Base-by-base conservation (phyloP, 1,139 yeast species). In the Trichomonascaceae sp. region DNA sequence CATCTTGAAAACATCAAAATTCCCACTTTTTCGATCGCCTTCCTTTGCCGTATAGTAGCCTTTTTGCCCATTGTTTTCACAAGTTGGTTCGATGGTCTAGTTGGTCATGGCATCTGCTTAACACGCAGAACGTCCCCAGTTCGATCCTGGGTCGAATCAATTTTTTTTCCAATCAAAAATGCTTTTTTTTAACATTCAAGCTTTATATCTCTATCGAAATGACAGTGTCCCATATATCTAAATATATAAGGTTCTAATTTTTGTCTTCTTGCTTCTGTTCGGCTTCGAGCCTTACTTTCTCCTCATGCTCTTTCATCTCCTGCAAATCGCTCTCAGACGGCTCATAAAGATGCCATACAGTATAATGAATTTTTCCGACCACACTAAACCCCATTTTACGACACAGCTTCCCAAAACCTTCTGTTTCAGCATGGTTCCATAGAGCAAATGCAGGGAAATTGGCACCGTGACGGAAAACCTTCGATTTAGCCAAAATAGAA, bases 91-190 rank as follows among this genome's bases (percentile, higher is more conserved):
- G 83, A 88, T 88, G 96, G 96, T 88, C 96, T 88, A 88, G 96
- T 87, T 75, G 96, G 96, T 88, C 81, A 88, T 87, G 96, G 95
- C 96, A 86, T 85, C 91, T 87, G 96, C 96, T 87, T 88, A 87
- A 88, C 96, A 88, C 96, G 96, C 96, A 86, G 91, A 87, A 88
- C 91, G 96, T 89, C 96, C 96, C 96, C 96, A 87, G 96, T 89
- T 89, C 96, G 96, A 89, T 87, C 96, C 96, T 88, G 96, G 96
- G 96, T 89, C 85, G 82, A 87, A 86, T 87, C 96, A 89, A 66
- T 49, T 58, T 55, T 58, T 60, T 50, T 50, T n/a, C 24, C 6
- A n/a, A 15, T 2, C 3, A 36, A n/a, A 2, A 36, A 36, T 36
- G 17, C 15, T 36, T 36, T 15, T 36, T 3, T 36, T 36, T 36